Percentiles rank a stretch among this genome's conserved stretches.
phyloP scores from a whole-genome alignment of 352 stramenopile species.

The Saprolegnia diclina region DNA sequence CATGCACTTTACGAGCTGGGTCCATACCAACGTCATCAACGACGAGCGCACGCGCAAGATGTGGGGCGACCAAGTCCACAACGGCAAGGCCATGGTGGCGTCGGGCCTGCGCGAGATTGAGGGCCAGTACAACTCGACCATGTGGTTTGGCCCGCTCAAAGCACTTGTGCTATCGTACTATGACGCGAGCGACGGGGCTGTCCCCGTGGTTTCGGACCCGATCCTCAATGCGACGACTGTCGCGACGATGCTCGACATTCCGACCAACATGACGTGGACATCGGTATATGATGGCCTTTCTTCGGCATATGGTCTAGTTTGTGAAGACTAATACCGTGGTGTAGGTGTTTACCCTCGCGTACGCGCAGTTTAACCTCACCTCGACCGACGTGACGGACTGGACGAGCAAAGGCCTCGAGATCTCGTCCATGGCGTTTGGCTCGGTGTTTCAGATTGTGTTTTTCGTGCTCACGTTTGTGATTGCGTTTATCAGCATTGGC shows the following conservation, averaged over 20 bases:
- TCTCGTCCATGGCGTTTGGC: conserved; percentile 73
- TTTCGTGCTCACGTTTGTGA: conserved; percentile 63
- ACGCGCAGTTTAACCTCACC: conserved; percentile 81
- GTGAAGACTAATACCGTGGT: conserved; percentile 31
- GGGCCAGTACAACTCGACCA: conserved; percentile 83
- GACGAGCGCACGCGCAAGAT: conserved; percentile 74
- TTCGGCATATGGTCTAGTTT: neutral
- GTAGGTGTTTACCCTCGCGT: conserved; percentile 63
- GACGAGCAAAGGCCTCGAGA: conserved; percentile 78
- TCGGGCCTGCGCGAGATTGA: conserved; percentile 72
- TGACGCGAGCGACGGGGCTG: conserved; percentile 1
- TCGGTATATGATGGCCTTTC: no score
- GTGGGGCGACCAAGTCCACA: conserved; percentile 79
- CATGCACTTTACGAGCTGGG: conserved; percentile 63
- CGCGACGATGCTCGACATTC: conserved; percentile 50
- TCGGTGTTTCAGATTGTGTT: conserved; percentile 79
- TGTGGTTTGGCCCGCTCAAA: conserved; percentile 85
- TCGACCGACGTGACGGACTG: conserved; percentile 79
- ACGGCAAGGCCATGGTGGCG: conserved; percentile 74
- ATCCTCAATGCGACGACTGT: conserved; percentile 27
- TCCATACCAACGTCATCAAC: conserved; percentile 85
- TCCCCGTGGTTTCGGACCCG: conserved; percentile 35
- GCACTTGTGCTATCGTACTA: conserved; percentile 80
- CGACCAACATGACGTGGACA: conserved; percentile 68
- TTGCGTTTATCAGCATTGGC: conserved; percentile 81